Percentiles rank a stretch among this genome's conserved stretches.
These are phyloP conservation scores for Microdochium paspali DNA, from an alignment of 2,329 filamentous ascomycete species.

Conservation along the genomic window DNA sequence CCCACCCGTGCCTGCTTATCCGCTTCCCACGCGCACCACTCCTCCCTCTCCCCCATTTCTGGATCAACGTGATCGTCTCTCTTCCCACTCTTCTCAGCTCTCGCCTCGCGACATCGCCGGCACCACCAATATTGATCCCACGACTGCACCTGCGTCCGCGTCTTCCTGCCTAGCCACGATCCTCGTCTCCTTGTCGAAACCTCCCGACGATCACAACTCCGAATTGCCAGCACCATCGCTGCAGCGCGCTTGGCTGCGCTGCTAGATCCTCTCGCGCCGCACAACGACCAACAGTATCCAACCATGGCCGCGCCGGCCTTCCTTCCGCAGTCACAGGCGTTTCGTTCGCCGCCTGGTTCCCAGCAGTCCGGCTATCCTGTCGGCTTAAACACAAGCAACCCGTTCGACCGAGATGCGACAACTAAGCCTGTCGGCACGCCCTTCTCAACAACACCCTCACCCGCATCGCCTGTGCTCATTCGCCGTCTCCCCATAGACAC, in stretches of 20 bases:
- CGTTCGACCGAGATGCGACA: constrained; percentile 31
- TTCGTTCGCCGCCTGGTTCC: constrained; percentile 22
- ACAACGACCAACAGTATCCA: background rate
- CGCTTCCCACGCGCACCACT: background rate
- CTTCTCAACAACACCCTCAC: constrained; percentile 23
- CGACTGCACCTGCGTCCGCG: too few relatives aligned
- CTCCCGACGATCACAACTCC: background rate
- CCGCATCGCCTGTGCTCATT: constrained; percentile 36
- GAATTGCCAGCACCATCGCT: too few relatives aligned
- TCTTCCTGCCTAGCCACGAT: too few relatives aligned
- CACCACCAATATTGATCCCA: too few relatives aligned
- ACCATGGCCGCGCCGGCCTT: constrained; percentile 37
- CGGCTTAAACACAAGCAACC: constrained; percentile 19
- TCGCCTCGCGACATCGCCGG: background rate
- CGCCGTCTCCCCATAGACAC: constrained; percentile 44
- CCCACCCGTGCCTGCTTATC: background rate
- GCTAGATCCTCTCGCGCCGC: background rate
- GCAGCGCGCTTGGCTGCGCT: background rate
- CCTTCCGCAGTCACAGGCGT: constrained; percentile 27
- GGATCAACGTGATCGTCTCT: background rate
- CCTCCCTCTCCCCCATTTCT: background rate
- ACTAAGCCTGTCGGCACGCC: constrained; percentile 28
- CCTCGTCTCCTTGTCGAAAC: background rate
- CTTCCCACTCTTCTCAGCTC: background rate
- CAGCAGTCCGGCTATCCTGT: constrained; percentile 22